Evolutionary conservation across 768 basidiomycete genomes (phyloP), one percentile per base, ranked within the genome.

Genomic region (Nevesoporus exiguus): DNA sequence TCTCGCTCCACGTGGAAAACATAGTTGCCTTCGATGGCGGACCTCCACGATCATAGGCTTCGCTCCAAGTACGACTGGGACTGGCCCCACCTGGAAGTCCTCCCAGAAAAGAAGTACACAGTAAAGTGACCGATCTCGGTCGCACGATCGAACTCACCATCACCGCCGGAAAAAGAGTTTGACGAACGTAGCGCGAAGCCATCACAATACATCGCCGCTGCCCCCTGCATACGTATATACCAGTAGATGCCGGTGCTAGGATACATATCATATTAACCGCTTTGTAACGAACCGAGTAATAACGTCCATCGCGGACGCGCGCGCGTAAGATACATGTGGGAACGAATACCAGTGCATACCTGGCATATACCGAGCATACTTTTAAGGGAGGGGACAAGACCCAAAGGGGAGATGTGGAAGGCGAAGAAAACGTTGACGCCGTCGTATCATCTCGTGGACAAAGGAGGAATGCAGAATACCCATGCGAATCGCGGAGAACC

Each of bases 291-390:
- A 31, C 57, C 19, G n/a, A 29, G n/a, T 39, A 59, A 24, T 54
- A 59, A 21, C 47, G 47, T 48, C 55, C 56, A 43, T 33, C 15
- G 22, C 8, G 37, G 47, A 57, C 56, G 43, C 37, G 40, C 21
- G 31, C 29, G n/a, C 49, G 34, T 48, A 61, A 43, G 31, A n/a
- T 61, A 56, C 14, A 39, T 45, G 41, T 48, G 17, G 24, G 29
- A 49, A 30, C 15, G 3, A 13, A 17, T 37, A 24, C 48, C 33
- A 46, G 39, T 43, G 37, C 58, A 48, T 6, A 36, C 49, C 30
- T 31, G n/a, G 8, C 33, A 24, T n/a, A 45, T n/a, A 25, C 31
- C 43, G 15, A 47, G 13, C 25, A 9, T 56, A 52, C 50, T 34
- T 48, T 37, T 60, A 14, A 30, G 30, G n/a, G 27, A 5, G 34